Percentiles rank a stretch among this genome's conserved stretches.
Conservation (phyloP, 768 basidiomycete species). For the Leccinum pellstonianum region DNA sequence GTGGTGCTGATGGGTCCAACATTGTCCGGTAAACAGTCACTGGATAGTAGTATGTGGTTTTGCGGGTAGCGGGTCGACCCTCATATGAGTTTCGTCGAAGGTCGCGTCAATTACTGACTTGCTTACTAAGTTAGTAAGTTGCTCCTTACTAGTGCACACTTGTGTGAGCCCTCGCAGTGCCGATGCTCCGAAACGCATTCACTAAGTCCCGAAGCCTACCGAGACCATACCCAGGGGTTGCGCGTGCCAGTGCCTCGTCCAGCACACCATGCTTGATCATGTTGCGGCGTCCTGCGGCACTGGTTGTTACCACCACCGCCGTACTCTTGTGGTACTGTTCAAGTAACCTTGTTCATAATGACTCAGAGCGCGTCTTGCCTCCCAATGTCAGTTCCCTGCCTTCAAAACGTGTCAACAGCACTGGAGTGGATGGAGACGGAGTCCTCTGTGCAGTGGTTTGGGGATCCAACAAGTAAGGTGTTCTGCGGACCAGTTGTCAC, state of each 20-base stretch:
- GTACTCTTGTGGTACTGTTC: slow-evolving; percentile 41
- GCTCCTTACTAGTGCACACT: neutral
- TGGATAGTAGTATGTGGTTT: neutral
- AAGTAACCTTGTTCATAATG: slow-evolving; percentile 36
- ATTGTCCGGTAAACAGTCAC: slow-evolving; percentile 3
- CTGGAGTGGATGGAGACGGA: slow-evolving; percentile 25
- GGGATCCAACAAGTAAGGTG: slow-evolving; percentile 70
- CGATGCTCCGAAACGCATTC: slow-evolving; percentile 16
- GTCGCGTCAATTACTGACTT: neutral
- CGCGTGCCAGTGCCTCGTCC: neutral
- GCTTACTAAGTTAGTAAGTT: too few species aligned
- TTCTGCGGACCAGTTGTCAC: neutral
- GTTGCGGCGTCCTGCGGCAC: slow-evolving; percentile 13
- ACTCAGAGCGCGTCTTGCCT: slow-evolving; percentile 21
- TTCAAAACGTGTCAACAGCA: slow-evolving; percentile 19
- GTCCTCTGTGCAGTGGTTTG: slow-evolving; percentile 57
- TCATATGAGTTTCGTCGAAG: neutral
- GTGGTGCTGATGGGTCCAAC: slow-evolving; percentile 33
- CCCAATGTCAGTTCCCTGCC: slow-evolving; percentile 1
- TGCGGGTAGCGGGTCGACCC: neutral
- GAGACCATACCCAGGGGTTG: slow-evolving; percentile 9
- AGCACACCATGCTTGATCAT: slow-evolving; percentile 4
- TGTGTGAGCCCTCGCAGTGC: neutral
- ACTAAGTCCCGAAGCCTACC: slow-evolving; percentile 1
- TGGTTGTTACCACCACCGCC: slow-evolving; percentile 25